Base-by-base conservation (phyloP, 2,329 filamentous ascomycete genomes). In the Nemania serpens region DNA sequence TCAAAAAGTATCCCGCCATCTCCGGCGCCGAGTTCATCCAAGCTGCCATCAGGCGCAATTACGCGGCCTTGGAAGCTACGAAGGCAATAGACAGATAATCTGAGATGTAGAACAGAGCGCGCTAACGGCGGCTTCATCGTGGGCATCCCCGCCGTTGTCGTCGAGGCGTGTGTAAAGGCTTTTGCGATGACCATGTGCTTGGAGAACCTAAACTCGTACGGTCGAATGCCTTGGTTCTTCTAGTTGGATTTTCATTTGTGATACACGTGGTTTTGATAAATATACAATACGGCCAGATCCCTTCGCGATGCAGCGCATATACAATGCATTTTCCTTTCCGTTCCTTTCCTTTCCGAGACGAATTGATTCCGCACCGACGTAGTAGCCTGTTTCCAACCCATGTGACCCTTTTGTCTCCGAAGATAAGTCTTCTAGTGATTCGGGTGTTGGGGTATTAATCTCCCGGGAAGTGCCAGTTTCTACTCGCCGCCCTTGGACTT, bases 21-120 rank as follows among this genome's bases (percentile, higher is more conserved):
- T 88, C 84, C 0, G 86, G 85, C 2, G 80, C 80, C 55, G 78
- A 88, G 70, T 88, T 89, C 66, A 88, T 82, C 13, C 71, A 79
- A 36, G 79, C 76, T 34, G 84, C 84, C 2, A 84, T 87, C 78
- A 76, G 79, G 66, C 76, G 82, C 59, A 86, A 87, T 67, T 87
- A 81, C 70, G 76, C 76, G 46, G 81, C 79, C 18, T 68, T 85
- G 66, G 76, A 83, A 69, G 79, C 77, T 42, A 84, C 80, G 69
- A 74, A 79, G 68, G 75, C 72, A 62, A 64, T 68, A 45, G 57
- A 64, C 48, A 15, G 34, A 42, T 62, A 57, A 56, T 29, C 12
- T 37, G 50, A 15, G 47, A 36, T 12, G 39, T 15, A 42, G 43
- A 43, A 46, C 22, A 5, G 15, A 34, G 34, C 7, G 13, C 60